Evolutionary conservation across 1,139 yeast genomes (phyloP).

Genomic region (Lodderomyces theae): DNA sequence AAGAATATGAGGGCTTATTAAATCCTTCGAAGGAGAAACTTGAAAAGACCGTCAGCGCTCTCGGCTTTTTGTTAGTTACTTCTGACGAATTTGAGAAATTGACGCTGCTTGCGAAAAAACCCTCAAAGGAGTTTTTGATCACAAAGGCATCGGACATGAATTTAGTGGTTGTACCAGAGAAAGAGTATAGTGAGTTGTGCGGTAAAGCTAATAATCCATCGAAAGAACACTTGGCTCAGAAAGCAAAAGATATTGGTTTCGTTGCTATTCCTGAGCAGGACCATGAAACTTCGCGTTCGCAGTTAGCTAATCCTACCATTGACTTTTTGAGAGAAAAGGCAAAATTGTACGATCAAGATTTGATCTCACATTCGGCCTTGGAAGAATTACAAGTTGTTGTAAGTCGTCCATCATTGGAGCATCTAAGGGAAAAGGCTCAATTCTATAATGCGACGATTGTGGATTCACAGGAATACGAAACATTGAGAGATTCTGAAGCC

Average conservation of each 20-base stretch:
- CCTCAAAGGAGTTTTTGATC: slow-evolving; percentile 13
- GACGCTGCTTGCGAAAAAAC: slow-evolving; percentile 12
- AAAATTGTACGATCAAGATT: slow-evolving; percentile 15
- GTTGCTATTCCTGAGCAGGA: slow-evolving; percentile 23
- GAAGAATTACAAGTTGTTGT: slow-evolving; percentile 13
- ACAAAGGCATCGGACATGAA: slow-evolving; percentile 19
- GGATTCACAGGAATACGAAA: slow-evolving; percentile 18
- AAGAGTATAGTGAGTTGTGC: slow-evolving; percentile 25
- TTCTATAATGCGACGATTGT: slow-evolving; percentile 17
- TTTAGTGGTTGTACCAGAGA: slow-evolving; percentile 23
- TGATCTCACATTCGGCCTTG: slow-evolving; percentile 26
- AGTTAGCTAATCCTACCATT: slow-evolving; percentile 22
- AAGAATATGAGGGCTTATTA: slow-evolving; percentile 17
- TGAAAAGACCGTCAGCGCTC: slow-evolving; percentile 17
- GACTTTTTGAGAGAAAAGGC: slow-evolving; percentile 29
- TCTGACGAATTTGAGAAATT: slow-evolving; percentile 17
- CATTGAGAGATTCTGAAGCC: slow-evolving; percentile 11
- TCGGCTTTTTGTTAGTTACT: slow-evolving; percentile 14
- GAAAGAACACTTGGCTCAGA: slow-evolving; percentile 23
- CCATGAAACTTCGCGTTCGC: slow-evolving; percentile 19
- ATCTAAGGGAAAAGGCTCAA: slow-evolving; percentile 26
- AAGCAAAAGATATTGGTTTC: slow-evolving; percentile 25
- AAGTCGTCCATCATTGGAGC: slow-evolving; percentile 25
- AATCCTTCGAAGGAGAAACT: slow-evolving; percentile 25
- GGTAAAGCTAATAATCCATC: slow-evolving; percentile 28